Percentiles rank a stretch among this genome's conserved stretches.
Evolutionary conservation across 2,329 filamentous ascomycete species (phyloP).

Genomic region (Fusarium verrucosum): DNA sequence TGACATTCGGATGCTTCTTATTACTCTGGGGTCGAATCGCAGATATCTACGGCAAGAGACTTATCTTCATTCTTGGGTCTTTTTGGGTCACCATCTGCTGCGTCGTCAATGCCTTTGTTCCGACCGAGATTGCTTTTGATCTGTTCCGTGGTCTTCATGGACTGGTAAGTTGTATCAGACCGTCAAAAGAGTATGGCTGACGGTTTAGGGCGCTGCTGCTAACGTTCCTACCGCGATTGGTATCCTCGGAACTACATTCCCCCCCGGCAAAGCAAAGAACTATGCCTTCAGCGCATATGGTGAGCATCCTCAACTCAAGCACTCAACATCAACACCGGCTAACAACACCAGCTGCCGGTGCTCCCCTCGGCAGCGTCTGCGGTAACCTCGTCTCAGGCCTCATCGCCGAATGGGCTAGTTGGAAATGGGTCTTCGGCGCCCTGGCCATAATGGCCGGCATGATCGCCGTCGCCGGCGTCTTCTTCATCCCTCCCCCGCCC

Average conservation of each 20-base stretch:
- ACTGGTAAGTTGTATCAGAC: constrained; percentile 50
- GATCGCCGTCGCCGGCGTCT: constrained; percentile 64
- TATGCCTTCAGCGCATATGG: constrained; percentile 74
- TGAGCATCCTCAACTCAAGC: constrained; percentile 47
- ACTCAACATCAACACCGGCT: neutral
- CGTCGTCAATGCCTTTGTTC: constrained; percentile 69
- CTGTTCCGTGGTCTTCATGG: constrained; percentile 73
- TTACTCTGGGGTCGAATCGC: constrained; percentile 74
- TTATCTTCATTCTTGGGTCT: constrained; percentile 71
- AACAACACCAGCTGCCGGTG: constrained; percentile 61
- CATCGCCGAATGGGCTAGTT: constrained; percentile 68
- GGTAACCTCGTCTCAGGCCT: constrained; percentile 73
- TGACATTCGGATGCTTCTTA: constrained; percentile 74
- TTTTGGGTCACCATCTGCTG: constrained; percentile 69
- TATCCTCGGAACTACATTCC: constrained; percentile 73
- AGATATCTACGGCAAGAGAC: constrained; percentile 72
- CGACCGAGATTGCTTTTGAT: constrained; percentile 74
- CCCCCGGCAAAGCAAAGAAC: constrained; percentile 73
- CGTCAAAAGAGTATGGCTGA: neutral
- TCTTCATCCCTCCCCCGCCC: constrained; percentile 67
- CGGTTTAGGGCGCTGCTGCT: constrained; percentile 66
- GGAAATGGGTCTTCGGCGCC: constrained; percentile 75
- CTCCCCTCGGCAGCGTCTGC: constrained; percentile 70
- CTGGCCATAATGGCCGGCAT: constrained; percentile 67
- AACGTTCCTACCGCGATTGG: constrained; percentile 77